Conservation (phyloP, 768 basidiomycete species). For the Lentinula sp. region DNA sequence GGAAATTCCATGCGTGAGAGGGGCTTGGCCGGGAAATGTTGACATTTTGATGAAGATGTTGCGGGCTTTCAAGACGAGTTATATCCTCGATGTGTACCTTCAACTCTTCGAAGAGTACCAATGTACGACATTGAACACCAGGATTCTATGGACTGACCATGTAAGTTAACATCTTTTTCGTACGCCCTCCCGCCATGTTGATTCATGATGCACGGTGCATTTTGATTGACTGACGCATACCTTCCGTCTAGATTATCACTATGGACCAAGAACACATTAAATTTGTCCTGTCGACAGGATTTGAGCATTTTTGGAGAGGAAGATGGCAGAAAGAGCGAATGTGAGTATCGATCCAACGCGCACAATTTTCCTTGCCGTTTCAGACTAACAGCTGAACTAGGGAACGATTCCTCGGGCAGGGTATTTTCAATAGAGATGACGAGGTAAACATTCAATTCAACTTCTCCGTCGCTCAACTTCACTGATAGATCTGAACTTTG, state of each 20-base stretch:
- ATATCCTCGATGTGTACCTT: slow-evolving; percentile 59
- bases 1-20: slow-evolving; percentile 50
- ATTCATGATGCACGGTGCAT: too few species aligned
- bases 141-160: slow-evolving; percentile 64
- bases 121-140: slow-evolving; percentile 62
- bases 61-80: slow-evolving; percentile 49
- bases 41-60: slow-evolving; percentile 58
- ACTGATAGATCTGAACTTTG: background rate
- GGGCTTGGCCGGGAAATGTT: slow-evolving; percentile 76
- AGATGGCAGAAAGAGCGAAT: slow-evolving; percentile 57
- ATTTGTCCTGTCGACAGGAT: slow-evolving; percentile 59
- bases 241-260: slow-evolving; percentile 49
- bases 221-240: too few species aligned
- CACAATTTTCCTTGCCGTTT: background rate
- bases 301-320: slow-evolving; percentile 65
- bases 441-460: slow-evolving; percentile 29
- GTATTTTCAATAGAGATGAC: slow-evolving; percentile 76
- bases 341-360: slow-evolving; percentile 26
- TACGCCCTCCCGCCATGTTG: too few species aligned
- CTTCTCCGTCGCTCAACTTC: background rate
- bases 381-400: slow-evolving; percentile 17
- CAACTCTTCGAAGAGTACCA: slow-evolving; percentile 64
- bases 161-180: slow-evolving; percentile 29
- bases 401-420: slow-evolving; percentile 62
- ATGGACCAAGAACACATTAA: slow-evolving; percentile 71